Evolutionary conservation across 805 yeast genomes (phyloP), one percentile per base, ranked within the genome.

Genomic region (Nakazawaea ernobii): DNA sequence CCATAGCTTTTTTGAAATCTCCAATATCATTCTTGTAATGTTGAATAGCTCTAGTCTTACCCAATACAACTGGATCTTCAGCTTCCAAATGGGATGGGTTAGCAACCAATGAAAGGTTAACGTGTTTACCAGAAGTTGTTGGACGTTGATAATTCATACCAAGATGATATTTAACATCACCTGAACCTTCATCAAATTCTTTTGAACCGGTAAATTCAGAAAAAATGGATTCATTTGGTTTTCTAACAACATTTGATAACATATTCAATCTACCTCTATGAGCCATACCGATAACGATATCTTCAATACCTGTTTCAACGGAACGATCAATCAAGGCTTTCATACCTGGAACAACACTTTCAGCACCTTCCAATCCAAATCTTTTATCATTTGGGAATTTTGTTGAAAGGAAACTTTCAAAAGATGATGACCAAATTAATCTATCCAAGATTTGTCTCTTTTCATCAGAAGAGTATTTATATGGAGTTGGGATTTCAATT

Each of bases 141-240:
- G 99, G 99, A 75, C 99, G 86, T 67, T 84, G 88, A 76, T 91
- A 94, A 76, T 94, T 92, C 97, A 94, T 92, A 76, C 99, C 99
- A 71, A 94, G 79, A 69, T 94, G 99, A 77, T 94, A 94, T 73
- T 94, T 94, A 61, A 94, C 99, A 72, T 94, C 99, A 71, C 99
- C 99, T 29, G 97, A 88, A 58, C 98, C 98, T 71, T 91, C 97
- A 68, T 89, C 96, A 58, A 84, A 81, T 59, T 85, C 84, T 60
- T 84, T 80, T 32, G 95, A 84, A 53, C 99, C 99, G 46, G 90
- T 78, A 67, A 94, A 94, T 75, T 94, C 99, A 45, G 95, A 83
- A 70, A 94, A 92, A 64, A 94, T 94, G 43, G 97, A 90, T 74
- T 92, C 98, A 67, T 94, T 91, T 60, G 99, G 98, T 69, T 94